A percentile compares a stretch with the other conserved stretches of the same genome.
phyloP scores from a whole-genome alignment of 2,329 filamentous ascomycete species.

The Claviceps quebecensis region DNA sequence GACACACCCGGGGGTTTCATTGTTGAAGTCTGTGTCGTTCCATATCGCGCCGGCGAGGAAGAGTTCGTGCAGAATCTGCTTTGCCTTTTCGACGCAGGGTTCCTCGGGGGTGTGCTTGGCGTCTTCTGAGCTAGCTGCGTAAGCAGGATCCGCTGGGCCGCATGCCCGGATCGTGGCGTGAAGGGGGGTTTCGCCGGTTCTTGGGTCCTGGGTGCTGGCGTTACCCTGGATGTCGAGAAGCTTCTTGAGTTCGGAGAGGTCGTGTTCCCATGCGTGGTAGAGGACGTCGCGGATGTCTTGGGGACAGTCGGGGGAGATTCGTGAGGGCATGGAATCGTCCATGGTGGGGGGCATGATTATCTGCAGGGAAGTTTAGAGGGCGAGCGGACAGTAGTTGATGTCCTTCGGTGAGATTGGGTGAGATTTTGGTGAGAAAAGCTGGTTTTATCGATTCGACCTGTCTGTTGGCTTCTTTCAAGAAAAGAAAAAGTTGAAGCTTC shows the following conservation, averaged over 20 bases:
- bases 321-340: constrained; percentile 37
- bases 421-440: no score
- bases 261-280: constrained; percentile 41
- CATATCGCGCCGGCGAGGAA: constrained; percentile 86
- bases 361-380: no score
- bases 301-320: constrained; percentile 40
- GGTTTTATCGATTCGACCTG: no score
- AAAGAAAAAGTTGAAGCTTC: no score
- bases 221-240: constrained; percentile 50
- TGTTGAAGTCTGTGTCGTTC: constrained; percentile 80
- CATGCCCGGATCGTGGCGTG: constrained; percentile 81
- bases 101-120: constrained; percentile 24
- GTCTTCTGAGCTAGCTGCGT: constrained; percentile 16
- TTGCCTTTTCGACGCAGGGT: constrained; percentile 42
- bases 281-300: constrained; percentile 36
- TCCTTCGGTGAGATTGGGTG: background rate
- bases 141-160: constrained; percentile 24
- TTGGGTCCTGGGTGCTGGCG: constrained; percentile 68
- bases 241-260: constrained; percentile 52
- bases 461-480: no score
- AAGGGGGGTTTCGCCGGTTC: constrained; percentile 74
- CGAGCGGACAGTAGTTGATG: background rate
- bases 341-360: constrained; percentile 12
- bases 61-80: constrained; percentile 57
- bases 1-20: constrained; percentile 85